Evolutionary conservation across 2,329 filamentous ascomycete genomes (phyloP).

Genomic region (Hypoxylon sp.): DNA sequence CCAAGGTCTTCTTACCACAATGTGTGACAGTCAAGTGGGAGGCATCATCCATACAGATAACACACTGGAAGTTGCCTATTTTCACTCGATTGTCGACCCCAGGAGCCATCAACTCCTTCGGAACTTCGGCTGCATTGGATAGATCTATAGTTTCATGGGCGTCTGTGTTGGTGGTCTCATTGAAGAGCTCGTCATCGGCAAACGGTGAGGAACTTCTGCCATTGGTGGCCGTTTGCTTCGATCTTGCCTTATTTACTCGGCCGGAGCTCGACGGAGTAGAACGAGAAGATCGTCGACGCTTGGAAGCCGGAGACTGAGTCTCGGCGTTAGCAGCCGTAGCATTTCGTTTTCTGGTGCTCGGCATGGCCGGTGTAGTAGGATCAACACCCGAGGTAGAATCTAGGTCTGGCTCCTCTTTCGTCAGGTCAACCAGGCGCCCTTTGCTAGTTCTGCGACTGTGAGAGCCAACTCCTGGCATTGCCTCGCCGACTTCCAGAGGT

Average conservation of each 20-base stretch:
- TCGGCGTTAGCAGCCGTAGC: conserved; percentile 26
- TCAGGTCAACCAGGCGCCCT: conserved; percentile 46
- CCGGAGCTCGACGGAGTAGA: conserved; percentile 40
- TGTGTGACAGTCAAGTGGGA: conserved; percentile 73
- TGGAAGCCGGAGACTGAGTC: conserved; percentile 14
- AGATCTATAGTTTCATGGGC: conserved; percentile 58
- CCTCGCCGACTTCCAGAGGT: conserved; percentile 40
- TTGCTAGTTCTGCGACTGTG: conserved; percentile 43
- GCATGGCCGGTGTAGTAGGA: conserved; percentile 46
- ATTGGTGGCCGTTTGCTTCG: conserved; percentile 53
- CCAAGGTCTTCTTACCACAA: conserved; percentile 68
- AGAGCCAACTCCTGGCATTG: conserved; percentile 44
- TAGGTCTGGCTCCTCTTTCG: conserved; percentile 49
- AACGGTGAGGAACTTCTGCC: conserved; percentile 47
- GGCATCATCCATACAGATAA: conserved; percentile 77
- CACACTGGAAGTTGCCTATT: conserved; percentile 72
- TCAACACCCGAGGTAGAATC: conserved; percentile 45
- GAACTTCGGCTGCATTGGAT: conserved; percentile 61
- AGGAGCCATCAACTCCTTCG: conserved; percentile 61
- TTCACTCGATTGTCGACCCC: conserved; percentile 66
- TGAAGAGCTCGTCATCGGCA: conserved; percentile 45
- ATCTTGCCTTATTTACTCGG: conserved; percentile 45
- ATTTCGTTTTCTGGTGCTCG: conserved; percentile 44
- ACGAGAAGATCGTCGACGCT: conserved; percentile 47
- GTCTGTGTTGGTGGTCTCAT: conserved; percentile 34